Evolutionary conservation across 768 basidiomycete genomes (phyloP), one percentile per base, ranked within the genome.

Genomic region (Boletus reticulatus): DNA sequence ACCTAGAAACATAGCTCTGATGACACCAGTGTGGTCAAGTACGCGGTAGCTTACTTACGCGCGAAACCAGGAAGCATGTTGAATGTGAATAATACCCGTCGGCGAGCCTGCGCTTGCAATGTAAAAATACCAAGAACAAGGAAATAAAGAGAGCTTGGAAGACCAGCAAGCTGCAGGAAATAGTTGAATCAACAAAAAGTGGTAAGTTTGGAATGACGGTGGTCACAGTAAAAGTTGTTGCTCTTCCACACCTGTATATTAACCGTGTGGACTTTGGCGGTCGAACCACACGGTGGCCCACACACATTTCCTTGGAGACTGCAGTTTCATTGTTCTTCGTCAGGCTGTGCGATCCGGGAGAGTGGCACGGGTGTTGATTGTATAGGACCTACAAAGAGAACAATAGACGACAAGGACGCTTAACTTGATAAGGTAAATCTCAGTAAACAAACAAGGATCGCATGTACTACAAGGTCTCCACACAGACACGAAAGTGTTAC

Each of bases 41-140:
- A 20, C n/a, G 19, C 6, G 11, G 10, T 27, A 10, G 20, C n/a
- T 44, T 9, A 61, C 63, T 67, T 53, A 68, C 68, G 66, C 8
- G 70, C 68, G 49, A 67, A 67, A 45, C 65, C 63, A 17, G 68
- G 68, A 42, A 69, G 54, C 60, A 61, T 71, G 43, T 8, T 57
- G 37, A 49, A 39, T 16, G 8, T 39, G n/a, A 9, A 14, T 14
- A 52, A n/a, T n/a, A n/a, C n/a, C n/a, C n/a, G n/a, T 20, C 43
- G 62, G 62, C 69, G 60, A 50, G 50, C 59, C 64, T 57, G 67
- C 60, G 58, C 64, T 58, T 64, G 49, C 16, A 45, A 56, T 10
- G 42, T 38, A 57, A 42, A 52, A 24, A 47, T 56, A 44, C 43
- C 45, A 41, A 12, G 38, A 43, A 37, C 12, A 34, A 43, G 22